These are phyloP conservation scores for Cadophora luteo-olivacea DNA, from an alignment of 2,329 filamentous ascomycete species.

Conservation along the genomic window DNA sequence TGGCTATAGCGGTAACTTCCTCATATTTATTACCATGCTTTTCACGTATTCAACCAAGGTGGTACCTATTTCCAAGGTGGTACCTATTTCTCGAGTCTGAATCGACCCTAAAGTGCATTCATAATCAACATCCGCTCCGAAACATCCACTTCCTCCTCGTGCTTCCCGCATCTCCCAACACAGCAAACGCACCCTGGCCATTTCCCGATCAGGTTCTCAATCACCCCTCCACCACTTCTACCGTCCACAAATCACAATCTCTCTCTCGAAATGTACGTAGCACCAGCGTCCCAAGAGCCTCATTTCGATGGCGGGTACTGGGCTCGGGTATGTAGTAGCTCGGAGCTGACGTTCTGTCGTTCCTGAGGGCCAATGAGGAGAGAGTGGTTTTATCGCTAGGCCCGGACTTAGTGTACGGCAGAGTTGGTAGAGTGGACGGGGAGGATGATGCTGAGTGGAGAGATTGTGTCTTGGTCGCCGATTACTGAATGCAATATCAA, in stretches of 20 bases:
- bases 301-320: conserved; percentile 1
- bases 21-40: not conserved
- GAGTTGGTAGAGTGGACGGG: not conserved
- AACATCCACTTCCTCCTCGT: not conserved
- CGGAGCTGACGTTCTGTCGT: not conserved
- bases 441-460: conserved; percentile 8
- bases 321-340: conserved; percentile 3
- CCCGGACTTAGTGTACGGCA: not conserved
- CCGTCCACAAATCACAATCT: not conserved
- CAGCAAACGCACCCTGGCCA: not conserved
- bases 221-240: not conserved
- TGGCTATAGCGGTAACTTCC: not conserved
- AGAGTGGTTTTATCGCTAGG: not conserved
- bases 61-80: too few relatives aligned
- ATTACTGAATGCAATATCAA: not conserved
- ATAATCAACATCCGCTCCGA: not conserved
- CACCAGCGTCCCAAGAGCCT: not conserved
- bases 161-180: not conserved
- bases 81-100: too few relatives aligned
- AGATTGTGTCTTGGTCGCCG: not conserved
- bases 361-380: not conserved
- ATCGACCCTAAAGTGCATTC: not conserved
- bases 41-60: too few relatives aligned
- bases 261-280: not conserved
- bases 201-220: not conserved